phyloP scores from a whole-genome alignment of 495 filamentous ascomycete species.

The Tuber aestivum region DNA sequence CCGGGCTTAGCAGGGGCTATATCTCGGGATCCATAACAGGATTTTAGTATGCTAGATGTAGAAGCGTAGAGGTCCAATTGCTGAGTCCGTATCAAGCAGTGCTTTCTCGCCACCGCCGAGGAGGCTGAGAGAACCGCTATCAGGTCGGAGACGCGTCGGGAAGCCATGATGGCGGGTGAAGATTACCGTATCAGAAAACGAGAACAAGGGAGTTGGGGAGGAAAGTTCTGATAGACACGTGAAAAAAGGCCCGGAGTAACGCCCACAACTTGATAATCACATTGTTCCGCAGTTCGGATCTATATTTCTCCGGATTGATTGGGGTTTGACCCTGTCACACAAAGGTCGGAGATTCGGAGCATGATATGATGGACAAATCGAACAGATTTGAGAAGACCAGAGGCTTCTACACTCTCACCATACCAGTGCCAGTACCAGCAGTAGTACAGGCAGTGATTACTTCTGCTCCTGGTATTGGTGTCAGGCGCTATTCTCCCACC shows the following conservation, averaged over 20 bases:
- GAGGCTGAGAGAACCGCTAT: conserved; percentile 73
- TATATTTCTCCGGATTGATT: neutral
- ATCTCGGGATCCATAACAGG: conserved; percentile 38
- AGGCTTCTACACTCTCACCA: neutral
- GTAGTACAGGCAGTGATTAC: neutral
- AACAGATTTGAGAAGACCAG: neutral
- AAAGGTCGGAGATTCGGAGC: neutral
- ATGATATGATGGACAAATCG: neutral
- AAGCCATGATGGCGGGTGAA: conserved; percentile 51
- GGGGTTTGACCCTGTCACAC: neutral
- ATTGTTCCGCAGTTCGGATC: neutral
- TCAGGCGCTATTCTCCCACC: neutral
- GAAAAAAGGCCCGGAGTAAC: neutral
- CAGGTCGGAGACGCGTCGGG: conserved; percentile 68
- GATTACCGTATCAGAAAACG: neutral
- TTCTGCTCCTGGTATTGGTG: neutral
- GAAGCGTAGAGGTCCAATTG: conserved; percentile 73
- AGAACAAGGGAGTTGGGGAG: neutral
- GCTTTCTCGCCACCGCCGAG: conserved; percentile 68
- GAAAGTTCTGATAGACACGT: neutral
- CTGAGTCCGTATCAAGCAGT: conserved; percentile 65
- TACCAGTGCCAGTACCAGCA: neutral
- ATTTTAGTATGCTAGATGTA: conserved; percentile 68
- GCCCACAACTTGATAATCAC: neutral
- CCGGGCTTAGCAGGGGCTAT: conserved; percentile 16